A percentile compares a stretch with the other conserved stretches of the same genome.
Conservation (phyloP, 1,284 basidiomycete genomes). For the Abortiporus biennis region DNA sequence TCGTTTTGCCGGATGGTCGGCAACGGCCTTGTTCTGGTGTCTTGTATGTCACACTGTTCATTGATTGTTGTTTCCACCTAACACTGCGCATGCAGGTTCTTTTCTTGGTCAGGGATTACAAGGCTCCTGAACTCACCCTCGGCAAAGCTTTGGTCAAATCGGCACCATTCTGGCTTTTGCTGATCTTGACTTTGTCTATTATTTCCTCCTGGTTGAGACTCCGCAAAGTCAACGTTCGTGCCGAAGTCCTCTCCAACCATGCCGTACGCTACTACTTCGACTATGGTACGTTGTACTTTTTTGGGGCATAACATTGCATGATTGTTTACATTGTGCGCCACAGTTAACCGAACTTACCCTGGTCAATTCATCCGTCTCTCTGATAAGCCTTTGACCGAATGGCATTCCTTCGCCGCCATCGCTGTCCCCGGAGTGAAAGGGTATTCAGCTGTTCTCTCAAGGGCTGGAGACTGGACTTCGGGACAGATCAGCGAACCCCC, state of each 20-base stretch:
- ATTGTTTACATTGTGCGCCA: not conserved
- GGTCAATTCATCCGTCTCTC: constrained; percentile 51
- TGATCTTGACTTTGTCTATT: constrained; percentile 46
- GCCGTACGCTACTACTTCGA: constrained; percentile 51
- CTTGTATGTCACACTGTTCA: no score
- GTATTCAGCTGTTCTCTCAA: constrained; percentile 51
- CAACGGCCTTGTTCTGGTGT: constrained; percentile 45
- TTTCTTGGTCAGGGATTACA: constrained; percentile 50
- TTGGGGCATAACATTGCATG: not conserved
- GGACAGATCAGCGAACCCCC: constrained; percentile 45
- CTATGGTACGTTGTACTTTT: constrained; percentile 28
- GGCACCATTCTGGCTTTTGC: constrained; percentile 47
- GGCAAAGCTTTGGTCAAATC: constrained; percentile 34
- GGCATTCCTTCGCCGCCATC: constrained; percentile 56
- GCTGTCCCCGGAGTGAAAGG: constrained; percentile 44
- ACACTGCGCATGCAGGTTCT: no score
- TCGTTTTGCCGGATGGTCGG: constrained; percentile 52
- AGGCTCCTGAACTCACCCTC: constrained; percentile 28
- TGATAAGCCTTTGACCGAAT: constrained; percentile 45
- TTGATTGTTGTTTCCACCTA: no score
- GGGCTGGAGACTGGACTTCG: constrained; percentile 53
- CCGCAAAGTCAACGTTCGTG: constrained; percentile 43
- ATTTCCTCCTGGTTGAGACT: constrained; percentile 48
- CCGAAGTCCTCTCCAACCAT: constrained; percentile 47
- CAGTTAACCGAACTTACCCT: constrained; percentile 28